Conservation (phyloP, 2,329 filamentous ascomycete genomes). For the Hymenoscyphus scutula region DNA sequence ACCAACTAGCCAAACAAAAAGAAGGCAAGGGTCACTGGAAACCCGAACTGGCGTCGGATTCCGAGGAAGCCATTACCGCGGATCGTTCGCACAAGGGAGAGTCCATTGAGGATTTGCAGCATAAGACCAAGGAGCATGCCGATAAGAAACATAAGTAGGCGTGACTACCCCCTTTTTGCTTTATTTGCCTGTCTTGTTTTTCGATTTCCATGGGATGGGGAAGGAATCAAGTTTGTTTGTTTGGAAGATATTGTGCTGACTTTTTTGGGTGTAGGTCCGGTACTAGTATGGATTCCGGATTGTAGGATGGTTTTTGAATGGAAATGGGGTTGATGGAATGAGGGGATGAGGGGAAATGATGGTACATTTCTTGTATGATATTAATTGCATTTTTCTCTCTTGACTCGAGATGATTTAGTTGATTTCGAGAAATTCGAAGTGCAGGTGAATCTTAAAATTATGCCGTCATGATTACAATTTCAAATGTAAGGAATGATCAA, state of each 20-base stretch:
- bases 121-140: constrained; percentile 55
- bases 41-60: constrained; percentile 72
- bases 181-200: constrained; percentile 9
- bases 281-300: constrained; percentile 30
- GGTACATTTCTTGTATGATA: constrained; percentile 4
- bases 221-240: too few species aligned
- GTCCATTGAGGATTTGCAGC: constrained; percentile 55
- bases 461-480: too few species aligned
- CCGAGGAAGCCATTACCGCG: constrained; percentile 65
- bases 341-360: neutral
- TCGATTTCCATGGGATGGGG: too few species aligned
- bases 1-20: constrained; percentile 64
- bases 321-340: neutral
- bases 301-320: constrained; percentile 13
- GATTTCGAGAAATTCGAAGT: too few species aligned
- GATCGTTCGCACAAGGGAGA: constrained; percentile 23
- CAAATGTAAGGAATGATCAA: too few species aligned
- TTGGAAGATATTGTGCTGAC: neutral
- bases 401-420: too few species aligned
- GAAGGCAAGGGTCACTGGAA: constrained; percentile 73
- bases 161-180: neutral
- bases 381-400: neutral
- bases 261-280: constrained; percentile 25
- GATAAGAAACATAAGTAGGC: constrained; percentile 38
- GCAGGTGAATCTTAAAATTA: too few species aligned